Evolutionary conservation across 2,329 filamentous ascomycete species (phyloP).

Genomic region (Ceratocystiopsis brevicomis): DNA sequence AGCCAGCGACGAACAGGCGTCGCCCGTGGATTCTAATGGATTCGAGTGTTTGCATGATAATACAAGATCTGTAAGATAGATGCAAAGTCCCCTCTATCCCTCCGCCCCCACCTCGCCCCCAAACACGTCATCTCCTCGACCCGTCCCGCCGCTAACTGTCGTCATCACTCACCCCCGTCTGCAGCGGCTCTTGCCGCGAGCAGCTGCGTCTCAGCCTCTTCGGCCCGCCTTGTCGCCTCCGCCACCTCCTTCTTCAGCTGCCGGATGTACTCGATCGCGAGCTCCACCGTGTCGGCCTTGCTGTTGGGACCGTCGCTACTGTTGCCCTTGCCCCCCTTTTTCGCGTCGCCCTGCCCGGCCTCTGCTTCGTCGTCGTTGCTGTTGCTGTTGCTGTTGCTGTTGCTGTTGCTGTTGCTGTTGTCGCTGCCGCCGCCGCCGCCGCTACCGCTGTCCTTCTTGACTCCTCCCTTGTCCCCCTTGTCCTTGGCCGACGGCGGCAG

Average conservation of each 20-base stretch:
- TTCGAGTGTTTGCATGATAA: too few relatives aligned
- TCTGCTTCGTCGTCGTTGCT: constrained; percentile 46
- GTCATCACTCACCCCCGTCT: too few relatives aligned
- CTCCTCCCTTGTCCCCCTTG: neutral
- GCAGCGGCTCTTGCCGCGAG: neutral
- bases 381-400: constrained; percentile 15
- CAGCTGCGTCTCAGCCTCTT: constrained; percentile 45
- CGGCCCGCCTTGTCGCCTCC: constrained; percentile 43
- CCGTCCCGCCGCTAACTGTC: too few relatives aligned
- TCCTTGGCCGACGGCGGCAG: constrained; percentile 34
- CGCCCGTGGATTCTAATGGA: too few relatives aligned
- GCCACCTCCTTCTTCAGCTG: constrained; percentile 56
- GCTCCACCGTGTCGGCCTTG: constrained; percentile 94
- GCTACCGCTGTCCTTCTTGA: constrained; percentile 14
- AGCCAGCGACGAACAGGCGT: too few relatives aligned
- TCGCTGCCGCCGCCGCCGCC: constrained; percentile 17
- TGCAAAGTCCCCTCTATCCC: too few relatives aligned
- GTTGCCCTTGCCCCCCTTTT: constrained; percentile 1
- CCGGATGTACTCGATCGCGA: constrained; percentile 90
- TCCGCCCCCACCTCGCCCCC: too few relatives aligned
- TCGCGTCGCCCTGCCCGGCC: constrained; percentile 19
- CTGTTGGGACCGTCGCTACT: constrained; percentile 43
- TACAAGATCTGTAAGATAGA: too few relatives aligned
- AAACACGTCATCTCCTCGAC: too few relatives aligned
- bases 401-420: too few relatives aligned